A percentile compares a stretch with the other conserved stretches of the same genome.
These are phyloP conservation scores for Rhizoclosmatium globosum DNA, from an alignment of 192 early-diverging fungal species.

Conservation along the genomic window DNA sequence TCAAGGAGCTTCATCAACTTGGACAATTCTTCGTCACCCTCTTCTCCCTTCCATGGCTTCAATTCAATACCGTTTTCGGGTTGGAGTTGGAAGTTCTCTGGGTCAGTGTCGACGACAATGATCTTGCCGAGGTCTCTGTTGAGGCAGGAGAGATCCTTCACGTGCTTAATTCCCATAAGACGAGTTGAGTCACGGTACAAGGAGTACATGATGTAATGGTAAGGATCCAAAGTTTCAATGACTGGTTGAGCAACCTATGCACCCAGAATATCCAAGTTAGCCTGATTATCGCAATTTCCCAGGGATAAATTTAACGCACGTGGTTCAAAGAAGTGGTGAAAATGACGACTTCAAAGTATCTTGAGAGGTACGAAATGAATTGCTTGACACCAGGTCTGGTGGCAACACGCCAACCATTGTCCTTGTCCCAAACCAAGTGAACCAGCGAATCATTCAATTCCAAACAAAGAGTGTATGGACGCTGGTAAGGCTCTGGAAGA, in stretches of 20 bases:
- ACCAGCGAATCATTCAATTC: conserved; percentile 95
- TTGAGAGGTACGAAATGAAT: conserved; percentile 88
- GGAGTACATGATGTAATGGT: conserved; percentile 81
- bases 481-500: conserved; percentile 83
- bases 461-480: conserved; percentile 92
- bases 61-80: conserved; percentile 90
- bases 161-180: conserved; percentile 82
- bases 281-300: too few species aligned
- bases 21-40: conserved; percentile 80
- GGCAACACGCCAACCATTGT: conserved; percentile 96
- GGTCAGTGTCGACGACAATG: conserved; percentile 92
- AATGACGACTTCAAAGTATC: conserved; percentile 95
- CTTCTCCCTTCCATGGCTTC: conserved; percentile 87
- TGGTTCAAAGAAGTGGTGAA: conserved; percentile 89
- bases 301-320: conserved; percentile 52
- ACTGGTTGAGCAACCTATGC: conserved; percentile 81
- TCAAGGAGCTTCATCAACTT: conserved; percentile 92
- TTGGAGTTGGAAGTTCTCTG: conserved; percentile 84
- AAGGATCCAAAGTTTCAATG: conserved; percentile 89
- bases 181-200: conserved; percentile 93
- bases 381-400: conserved; percentile 96
- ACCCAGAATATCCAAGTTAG: neutral
- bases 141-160: conserved; percentile 85
- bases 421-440: conserved; percentile 94
- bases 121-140: conserved; percentile 95